These are phyloP conservation scores for Lathyrus oleraceus DNA, from an alignment of 306 rosid genomes.

Conservation along the genomic window DNA sequence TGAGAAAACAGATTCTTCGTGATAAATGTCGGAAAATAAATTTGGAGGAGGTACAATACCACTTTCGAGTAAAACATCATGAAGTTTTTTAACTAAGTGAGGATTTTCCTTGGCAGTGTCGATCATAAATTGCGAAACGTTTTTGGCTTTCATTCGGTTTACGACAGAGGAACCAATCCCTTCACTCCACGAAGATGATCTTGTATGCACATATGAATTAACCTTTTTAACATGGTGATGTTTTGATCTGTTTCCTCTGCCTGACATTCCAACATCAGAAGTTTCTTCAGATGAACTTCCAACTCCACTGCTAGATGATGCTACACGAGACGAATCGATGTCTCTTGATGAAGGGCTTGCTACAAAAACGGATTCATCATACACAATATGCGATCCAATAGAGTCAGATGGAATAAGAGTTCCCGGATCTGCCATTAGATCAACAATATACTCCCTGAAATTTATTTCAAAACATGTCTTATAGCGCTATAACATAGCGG, in stretches of 20 bases:
- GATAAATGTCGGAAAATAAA: constrained; percentile 75
- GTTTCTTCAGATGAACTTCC: constrained; percentile 76
- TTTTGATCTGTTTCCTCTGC: constrained; percentile 48
- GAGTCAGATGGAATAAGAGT: constrained; percentile 91
- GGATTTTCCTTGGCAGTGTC: constrained; percentile 98
- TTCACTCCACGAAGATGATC: constrained; percentile 99
- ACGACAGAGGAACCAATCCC: constrained; percentile 85
- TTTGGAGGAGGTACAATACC: constrained; percentile 94
- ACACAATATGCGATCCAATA: constrained; percentile 64
- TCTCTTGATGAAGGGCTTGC: constrained; percentile 78
- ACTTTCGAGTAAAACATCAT: constrained; percentile 87
- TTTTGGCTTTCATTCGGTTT: constrained; percentile 75
- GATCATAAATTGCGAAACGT: constrained; percentile 94
- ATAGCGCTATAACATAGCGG: not conserved
- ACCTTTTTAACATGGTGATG: constrained; percentile 53
- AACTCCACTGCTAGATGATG: constrained; percentile 80
- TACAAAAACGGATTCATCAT: constrained; percentile 57
- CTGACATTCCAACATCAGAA: constrained; percentile 55
- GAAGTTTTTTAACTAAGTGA: constrained; percentile 85
- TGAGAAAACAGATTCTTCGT: constrained; percentile 53
- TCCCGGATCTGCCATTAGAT: constrained; percentile 98
- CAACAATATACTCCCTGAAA: constrained; percentile 98
- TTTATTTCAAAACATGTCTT: constrained; percentile 41
- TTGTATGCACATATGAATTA: constrained; percentile 54
- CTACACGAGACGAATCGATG: constrained; percentile 70